Percentiles rank a stretch among this genome's conserved stretches.
Conservation (phyloP, 148 eudicot species). For the Persicaria maculosa region DNA sequence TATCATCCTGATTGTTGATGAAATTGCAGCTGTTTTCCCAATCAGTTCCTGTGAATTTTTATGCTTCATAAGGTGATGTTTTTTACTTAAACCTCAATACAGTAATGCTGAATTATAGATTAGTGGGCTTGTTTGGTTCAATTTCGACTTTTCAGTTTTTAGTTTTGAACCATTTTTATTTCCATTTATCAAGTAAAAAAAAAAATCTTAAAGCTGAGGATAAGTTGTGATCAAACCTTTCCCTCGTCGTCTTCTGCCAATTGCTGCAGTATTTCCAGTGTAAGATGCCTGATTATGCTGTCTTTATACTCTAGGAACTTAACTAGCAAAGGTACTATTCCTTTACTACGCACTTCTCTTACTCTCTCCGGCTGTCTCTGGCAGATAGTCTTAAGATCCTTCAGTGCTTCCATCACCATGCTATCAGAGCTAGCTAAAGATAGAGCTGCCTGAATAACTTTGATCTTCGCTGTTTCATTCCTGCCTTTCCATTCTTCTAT, state of each 20-base stretch:
- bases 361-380: conserved; percentile 20
- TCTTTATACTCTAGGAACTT: conserved; percentile 49
- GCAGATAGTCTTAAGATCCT: conserved; percentile 11
- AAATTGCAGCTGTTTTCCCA: conserved; percentile 37
- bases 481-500: conserved; percentile 12
- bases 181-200: neutral
- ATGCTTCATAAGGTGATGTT: too few species aligned
- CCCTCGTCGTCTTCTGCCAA: conserved; percentile 49
- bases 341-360: conserved; percentile 34
- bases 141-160: too few species aligned
- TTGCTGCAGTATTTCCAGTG: conserved; percentile 42
- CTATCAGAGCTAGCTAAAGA: conserved; percentile 12
- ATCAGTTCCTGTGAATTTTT: conserved; percentile 44
- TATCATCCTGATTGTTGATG: conserved; percentile 46
- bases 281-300: conserved; percentile 39
- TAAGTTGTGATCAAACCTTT: conserved; percentile 30
- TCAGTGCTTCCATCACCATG: conserved; percentile 12
- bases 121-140: too few species aligned
- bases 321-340: conserved; percentile 55
- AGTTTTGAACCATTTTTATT: neutral
- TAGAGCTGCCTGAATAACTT: neutral
- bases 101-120: too few species aligned
- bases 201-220: neutral
- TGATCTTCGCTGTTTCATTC: conserved; percentile 6
- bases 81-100: too few species aligned